These are phyloP conservation scores for Colletotrichum scovillei DNA, from an alignment of 2,329 filamentous ascomycete genomes.

Conservation along the genomic window DNA sequence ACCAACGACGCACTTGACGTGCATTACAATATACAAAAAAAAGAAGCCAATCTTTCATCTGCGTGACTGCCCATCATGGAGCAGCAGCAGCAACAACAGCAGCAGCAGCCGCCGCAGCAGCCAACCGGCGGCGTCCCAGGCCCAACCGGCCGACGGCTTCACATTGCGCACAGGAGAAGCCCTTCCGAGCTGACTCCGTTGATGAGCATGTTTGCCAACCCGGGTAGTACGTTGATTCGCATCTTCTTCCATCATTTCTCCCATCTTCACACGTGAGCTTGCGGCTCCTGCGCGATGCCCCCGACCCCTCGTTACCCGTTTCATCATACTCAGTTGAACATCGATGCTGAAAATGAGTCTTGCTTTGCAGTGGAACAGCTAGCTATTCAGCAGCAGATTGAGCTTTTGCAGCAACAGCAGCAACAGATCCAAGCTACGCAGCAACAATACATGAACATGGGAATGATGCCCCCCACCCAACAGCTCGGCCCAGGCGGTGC, in stretches of 20 bases:
- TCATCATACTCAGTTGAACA: neutral
- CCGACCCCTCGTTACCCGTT: neutral
- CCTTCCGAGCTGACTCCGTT: constrained; percentile 96
- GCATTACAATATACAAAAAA: constrained; percentile 48
- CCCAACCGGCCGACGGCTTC: constrained; percentile 87
- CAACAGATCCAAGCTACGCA: constrained; percentile 97
- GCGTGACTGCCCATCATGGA: constrained; percentile 67
- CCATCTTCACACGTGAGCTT: constrained; percentile 12
- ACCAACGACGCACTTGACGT: constrained; percentile 51
- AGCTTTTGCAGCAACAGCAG: constrained; percentile 96
- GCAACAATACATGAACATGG: constrained; percentile 98
- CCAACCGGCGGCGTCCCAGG: constrained; percentile 72
- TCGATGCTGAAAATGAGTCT: constrained; percentile 39
- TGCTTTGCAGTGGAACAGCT: constrained; percentile 86
- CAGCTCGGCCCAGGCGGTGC: constrained; percentile 73
- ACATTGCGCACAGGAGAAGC: constrained; percentile 97
- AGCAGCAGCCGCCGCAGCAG: constrained; percentile 57
- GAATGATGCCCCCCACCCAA: constrained; percentile 90
- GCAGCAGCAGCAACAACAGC: constrained; percentile 50
- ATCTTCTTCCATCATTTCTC: constrained; percentile 18
- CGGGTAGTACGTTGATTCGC: constrained; percentile 66
- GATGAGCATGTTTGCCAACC: constrained; percentile 88
- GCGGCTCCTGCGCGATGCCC: neutral
- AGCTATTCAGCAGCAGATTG: constrained; percentile 97
- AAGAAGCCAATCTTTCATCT: constrained; percentile 33